Percentiles rank a stretch among this genome's conserved stretches.
Evolutionary conservation across 73 alveolate species (phyloP).

Genomic region (Diophrys appendiculata): DNA sequence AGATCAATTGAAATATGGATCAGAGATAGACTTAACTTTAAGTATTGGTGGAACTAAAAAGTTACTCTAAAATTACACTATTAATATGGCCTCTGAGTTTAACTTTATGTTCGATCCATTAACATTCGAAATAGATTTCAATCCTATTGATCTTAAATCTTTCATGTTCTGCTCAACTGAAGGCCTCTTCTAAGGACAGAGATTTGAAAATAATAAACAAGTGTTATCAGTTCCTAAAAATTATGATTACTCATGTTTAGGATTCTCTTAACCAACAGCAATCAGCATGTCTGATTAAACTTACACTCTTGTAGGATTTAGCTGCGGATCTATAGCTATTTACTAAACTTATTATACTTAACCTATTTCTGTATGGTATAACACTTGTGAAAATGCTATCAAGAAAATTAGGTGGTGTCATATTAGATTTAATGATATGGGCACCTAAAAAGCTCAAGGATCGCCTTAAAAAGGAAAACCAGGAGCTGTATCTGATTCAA

Average conservation of each 20-base stretch:
- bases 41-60: slow-evolving; percentile 3
- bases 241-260: background rate
- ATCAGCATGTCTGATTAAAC: slow-evolving; percentile 46
- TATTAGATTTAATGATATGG: slow-evolving; percentile 33
- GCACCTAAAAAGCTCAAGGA: slow-evolving; percentile 25
- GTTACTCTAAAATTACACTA: background rate
- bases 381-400: slow-evolving; percentile 31
- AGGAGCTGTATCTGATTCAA: slow-evolving; percentile 18
- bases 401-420: slow-evolving; percentile 39
- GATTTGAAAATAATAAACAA: background rate
- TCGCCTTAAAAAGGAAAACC: slow-evolving; percentile 2
- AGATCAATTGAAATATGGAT: slow-evolving; percentile 4
- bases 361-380: slow-evolving; percentile 52
- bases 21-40: slow-evolving; percentile 9
- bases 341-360: slow-evolving; percentile 28
- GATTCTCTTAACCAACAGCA: slow-evolving; percentile 16
- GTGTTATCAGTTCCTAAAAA: background rate
- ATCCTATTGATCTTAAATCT: slow-evolving; percentile 40
- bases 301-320: slow-evolving; percentile 40
- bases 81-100: background rate
- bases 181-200: slow-evolving; percentile 10
- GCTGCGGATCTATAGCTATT: slow-evolving; percentile 50
- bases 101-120: background rate
- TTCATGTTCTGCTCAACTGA: slow-evolving; percentile 9
- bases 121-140: slow-evolving; percentile 39